Evolutionary conservation across 2,329 filamentous ascomycete species (phyloP).

Genomic region (Tolypocladium pustulatum): DNA sequence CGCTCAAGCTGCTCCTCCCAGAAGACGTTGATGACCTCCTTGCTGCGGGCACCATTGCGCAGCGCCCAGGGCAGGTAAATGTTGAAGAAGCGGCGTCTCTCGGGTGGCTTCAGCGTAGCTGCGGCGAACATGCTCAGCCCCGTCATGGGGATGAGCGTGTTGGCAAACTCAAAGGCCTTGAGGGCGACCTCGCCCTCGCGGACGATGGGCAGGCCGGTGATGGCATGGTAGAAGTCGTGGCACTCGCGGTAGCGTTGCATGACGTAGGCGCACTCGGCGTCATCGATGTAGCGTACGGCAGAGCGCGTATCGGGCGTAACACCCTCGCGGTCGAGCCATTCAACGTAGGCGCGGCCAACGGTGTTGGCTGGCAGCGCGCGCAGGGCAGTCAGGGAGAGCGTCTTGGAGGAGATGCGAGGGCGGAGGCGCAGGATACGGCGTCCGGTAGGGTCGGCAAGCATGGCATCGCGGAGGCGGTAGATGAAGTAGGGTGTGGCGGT

Average conservation of each 20-base stretch:
- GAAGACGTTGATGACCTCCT: conserved; percentile 89
- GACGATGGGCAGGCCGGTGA: conserved; percentile 82
- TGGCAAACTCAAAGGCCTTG: conserved; percentile 95
- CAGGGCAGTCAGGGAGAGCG: conserved; percentile 55
- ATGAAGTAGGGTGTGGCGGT: conserved; percentile 95
- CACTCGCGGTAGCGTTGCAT: conserved; percentile 97
- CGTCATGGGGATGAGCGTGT: conserved; percentile 91
- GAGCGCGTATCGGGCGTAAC: conserved; percentile 85
- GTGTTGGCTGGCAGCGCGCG: conserved; percentile 61
- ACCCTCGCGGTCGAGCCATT: conserved; percentile 88
- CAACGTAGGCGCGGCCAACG: conserved; percentile 73
- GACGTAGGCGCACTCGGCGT: conserved; percentile 93
- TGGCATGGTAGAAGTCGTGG: conserved; percentile 94
- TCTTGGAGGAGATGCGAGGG: conserved; percentile 75
- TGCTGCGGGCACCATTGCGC: conserved; percentile 63
- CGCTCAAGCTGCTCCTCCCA: conserved; percentile 92
- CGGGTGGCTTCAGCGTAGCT: conserved; percentile 72
- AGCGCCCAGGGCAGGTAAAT: conserved; percentile 88
- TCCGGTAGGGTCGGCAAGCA: conserved; percentile 76
- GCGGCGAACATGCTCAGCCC: conserved; percentile 77
- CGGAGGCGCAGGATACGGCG: conserved; percentile 84
- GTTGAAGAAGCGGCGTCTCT: conserved; percentile 62
- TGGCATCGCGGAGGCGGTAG: conserved; percentile 78
- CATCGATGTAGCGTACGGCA: conserved; percentile 79
- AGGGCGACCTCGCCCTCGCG: conserved; percentile 96